Base-by-base conservation (phyloP, 1,284 basidiomycete genomes). In the Marasmius oreades region DNA sequence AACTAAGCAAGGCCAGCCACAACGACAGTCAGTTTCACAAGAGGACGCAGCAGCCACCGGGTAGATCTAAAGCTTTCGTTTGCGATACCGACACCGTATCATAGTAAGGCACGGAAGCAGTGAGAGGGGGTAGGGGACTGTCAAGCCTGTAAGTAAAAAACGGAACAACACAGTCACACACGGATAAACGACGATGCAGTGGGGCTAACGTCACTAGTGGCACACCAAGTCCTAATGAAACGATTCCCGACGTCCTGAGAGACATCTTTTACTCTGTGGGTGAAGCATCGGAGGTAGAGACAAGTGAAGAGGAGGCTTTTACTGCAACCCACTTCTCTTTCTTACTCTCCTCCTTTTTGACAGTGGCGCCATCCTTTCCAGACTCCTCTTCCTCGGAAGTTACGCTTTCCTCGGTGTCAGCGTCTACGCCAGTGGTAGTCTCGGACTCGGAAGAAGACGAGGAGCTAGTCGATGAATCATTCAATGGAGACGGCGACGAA, bases 261-360 rank as follows among this genome's bases (percentile, higher is more conserved):
- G 28, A 31, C 28, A 5, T 31, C 28, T 31, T 31, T 31, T 31
- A 26, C n/a, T 43, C 50, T 18, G 51, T 6, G 14, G 56, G 31
- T 37, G 43, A 31, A n/a, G 46, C 28, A 16, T 45, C 8, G n/a
- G 33, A 24, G 24, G 43, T 8, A 5, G 39, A 1, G 33, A 16
- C 22, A 24, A 39, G 46, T 46, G 51, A 44, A 28, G 47, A 51
- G 22, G 63, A 57, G n/a, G 58, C 70, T 63, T 79, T 76, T 63
- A 91, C 82, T 26, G 86, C 75, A 55, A 91, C 81, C 88, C 89
- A 90, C 65, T 86, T 88, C 66, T 89, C 86, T 65, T 80, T 80
- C 63, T 73, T 67, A 43, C 63, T 75, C 52, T 60, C 61, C 26
- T 71, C 72, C n/a, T 42, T 42, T 20, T 42, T 42, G 28, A 70